phyloP scores from a whole-genome alignment of 306 rosid species.

The Albizia julibrissin region DNA sequence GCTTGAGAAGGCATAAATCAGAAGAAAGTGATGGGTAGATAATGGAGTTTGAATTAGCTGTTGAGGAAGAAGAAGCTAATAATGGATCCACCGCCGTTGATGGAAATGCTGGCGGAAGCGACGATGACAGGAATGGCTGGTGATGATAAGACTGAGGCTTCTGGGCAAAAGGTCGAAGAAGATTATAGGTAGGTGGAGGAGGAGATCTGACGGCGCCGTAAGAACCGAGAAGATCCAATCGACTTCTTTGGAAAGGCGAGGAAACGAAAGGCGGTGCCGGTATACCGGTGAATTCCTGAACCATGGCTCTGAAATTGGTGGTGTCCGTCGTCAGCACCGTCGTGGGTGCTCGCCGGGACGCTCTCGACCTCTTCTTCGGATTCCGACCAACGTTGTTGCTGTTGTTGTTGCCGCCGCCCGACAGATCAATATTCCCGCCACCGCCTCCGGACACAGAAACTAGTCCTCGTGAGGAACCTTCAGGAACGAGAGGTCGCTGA shows the following conservation, averaged over 20 bases:
- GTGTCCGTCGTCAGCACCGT: constrained; percentile 92
- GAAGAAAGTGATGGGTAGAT: constrained; percentile 35
- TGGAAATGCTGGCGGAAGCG: constrained; percentile 19
- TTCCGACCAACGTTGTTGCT: constrained; percentile 50
- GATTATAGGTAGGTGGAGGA: constrained; percentile 48
- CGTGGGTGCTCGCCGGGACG: constrained; percentile 95
- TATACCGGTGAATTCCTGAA: constrained; percentile 96
- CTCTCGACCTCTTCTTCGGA: constrained; percentile 89
- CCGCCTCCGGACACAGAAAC: background rate
- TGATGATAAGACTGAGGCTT: constrained; percentile 41
- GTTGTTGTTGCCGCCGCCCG: background rate
- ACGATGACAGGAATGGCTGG: constrained; percentile 6
- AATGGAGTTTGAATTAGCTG: constrained; percentile 26
- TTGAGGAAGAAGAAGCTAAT: constrained; percentile 34
- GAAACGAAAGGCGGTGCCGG: constrained; percentile 89
- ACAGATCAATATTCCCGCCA: background rate
- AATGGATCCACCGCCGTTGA: constrained; percentile 33
- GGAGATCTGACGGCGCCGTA: constrained; percentile 42
- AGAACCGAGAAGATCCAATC: constrained; percentile 74
- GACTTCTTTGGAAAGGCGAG: constrained; percentile 62
- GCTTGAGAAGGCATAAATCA: constrained; percentile 25
- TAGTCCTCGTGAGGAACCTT: constrained; percentile 25
- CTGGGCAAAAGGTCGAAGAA: constrained; percentile 81
- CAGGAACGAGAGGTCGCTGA: constrained; percentile 16
- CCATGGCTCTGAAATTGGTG: constrained; percentile 96